A percentile compares a stretch with the other conserved stretches of the same genome.
Conservation (phyloP, 202 grass and related monocot species). For the Bolboschoenoplectus hybrid region DNA sequence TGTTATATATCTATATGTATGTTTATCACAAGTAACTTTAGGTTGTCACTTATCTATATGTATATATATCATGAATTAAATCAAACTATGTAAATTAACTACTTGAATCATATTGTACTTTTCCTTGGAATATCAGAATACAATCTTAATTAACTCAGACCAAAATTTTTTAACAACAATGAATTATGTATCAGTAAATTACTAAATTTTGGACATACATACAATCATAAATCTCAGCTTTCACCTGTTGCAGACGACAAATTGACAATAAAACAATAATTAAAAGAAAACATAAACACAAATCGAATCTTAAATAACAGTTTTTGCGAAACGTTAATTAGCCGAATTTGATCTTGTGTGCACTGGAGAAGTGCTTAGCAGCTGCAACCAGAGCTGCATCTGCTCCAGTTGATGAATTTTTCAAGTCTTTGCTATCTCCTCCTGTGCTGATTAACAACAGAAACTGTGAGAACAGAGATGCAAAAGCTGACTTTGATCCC, state of each 20-base stretch:
- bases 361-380: constrained; percentile 41
- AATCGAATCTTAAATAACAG: background rate
- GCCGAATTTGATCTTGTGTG: constrained; percentile 32
- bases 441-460: background rate
- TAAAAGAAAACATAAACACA: background rate
- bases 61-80: too few species aligned
- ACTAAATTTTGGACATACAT: too few species aligned
- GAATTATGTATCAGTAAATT: too few species aligned
- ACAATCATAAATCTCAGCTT: too few species aligned
- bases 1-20: too few species aligned
- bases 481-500: constrained; percentile 5
- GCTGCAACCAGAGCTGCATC: constrained; percentile 21
- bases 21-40: too few species aligned
- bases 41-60: too few species aligned
- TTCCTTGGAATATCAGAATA: too few species aligned
- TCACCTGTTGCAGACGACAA: background rate
- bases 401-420: background rate
- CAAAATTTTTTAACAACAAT: too few species aligned
- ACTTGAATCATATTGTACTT: too few species aligned
- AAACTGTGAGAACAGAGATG: background rate
- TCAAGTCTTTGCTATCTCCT: background rate
- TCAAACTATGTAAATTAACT: too few species aligned
- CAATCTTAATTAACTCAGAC: too few species aligned
- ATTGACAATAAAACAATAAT: background rate
- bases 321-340: background rate